Base-by-base conservation (phyloP, 176 grass and related monocot genomes). In the Eleusine coracana region DNA sequence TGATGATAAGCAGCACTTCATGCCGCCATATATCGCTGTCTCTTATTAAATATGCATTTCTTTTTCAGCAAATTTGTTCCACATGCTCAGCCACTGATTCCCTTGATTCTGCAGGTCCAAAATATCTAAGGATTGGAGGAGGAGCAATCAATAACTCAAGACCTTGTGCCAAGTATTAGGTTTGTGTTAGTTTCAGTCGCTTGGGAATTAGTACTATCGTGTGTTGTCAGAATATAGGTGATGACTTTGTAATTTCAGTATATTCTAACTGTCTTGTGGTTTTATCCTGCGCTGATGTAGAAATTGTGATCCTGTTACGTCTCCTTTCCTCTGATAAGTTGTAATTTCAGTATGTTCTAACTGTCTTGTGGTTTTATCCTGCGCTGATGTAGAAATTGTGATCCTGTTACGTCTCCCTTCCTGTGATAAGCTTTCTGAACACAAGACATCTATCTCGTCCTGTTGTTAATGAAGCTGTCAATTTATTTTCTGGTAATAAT, bases 41-140 rank as follows among this genome's bases (percentile, higher is more conserved):
- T 64, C 15, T 50, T 38, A n/a, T 74, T 16, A 50, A 50, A 31
- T 65, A 23, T 25, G 40, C 14, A 56, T 51, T 65, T 89, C 49
- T 18, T 51, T 48, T 72, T 71, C 10, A 28, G 27, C 10, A 66
- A 55, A 1, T 55, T 55, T 71, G 0, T n/a, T n/a, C 1, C 52
- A 56, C 58, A 44, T 41, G 41, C 56, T 62, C 34, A 36, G 51
- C 74, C 42, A 68, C 51, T 74, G 34, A 16, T 68, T 73, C 21
- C 12, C 13, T 73, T 66, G 42, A 34, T 50, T 66, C 27, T 83
- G 84, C 88, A 87, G 88, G 60, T 63, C 44, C 42, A 63, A 46
- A 25, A 75, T 44, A 74, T 62, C 1, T 11, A 71, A 82, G 66
- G 67, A 61, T 48, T 40, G 67, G 83, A 25, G 66, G 60, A 77